phyloP scores from a whole-genome alignment of 176 grass and related monocot genomes.

The Phyllostachys edulis region DNA sequence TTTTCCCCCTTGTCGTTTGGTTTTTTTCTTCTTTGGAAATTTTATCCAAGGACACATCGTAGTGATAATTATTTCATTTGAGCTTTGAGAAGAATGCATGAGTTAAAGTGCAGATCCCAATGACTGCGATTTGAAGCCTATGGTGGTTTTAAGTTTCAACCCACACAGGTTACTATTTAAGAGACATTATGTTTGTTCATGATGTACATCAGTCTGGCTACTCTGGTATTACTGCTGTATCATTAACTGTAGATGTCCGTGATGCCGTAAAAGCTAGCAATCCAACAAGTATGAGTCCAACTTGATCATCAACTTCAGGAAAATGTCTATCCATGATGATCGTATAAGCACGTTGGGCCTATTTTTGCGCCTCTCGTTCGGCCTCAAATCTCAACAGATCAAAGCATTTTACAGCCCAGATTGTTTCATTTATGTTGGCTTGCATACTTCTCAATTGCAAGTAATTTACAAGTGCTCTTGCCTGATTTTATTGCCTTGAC shows the following conservation, averaged over 20 bases:
- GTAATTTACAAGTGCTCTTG: neutral
- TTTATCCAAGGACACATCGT: neutral
- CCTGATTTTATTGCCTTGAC: neutral
- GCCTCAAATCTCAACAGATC: neutral
- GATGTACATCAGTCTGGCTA: neutral
- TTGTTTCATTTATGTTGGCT: neutral
- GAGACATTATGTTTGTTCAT: neutral
- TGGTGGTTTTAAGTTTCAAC: neutral
- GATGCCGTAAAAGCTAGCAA: neutral
- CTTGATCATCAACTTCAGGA: neutral
- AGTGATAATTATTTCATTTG: neutral
- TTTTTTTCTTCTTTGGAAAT: neutral
- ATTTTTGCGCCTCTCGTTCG: neutral
- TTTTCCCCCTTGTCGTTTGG: no score
- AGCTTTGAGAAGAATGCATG: neutral
- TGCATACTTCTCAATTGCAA: neutral
- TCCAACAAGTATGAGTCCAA: neutral
- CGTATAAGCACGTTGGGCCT: neutral
- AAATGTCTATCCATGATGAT: no score
- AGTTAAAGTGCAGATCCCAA: neutral
- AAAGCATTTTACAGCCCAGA: neutral
- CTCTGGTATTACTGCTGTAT: neutral
- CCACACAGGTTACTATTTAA: neutral
- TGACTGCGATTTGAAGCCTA: neutral
- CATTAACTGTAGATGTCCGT: neutral